Conservation (phyloP, 345 rosid species). For the Eucalyptus camaldulensis region DNA sequence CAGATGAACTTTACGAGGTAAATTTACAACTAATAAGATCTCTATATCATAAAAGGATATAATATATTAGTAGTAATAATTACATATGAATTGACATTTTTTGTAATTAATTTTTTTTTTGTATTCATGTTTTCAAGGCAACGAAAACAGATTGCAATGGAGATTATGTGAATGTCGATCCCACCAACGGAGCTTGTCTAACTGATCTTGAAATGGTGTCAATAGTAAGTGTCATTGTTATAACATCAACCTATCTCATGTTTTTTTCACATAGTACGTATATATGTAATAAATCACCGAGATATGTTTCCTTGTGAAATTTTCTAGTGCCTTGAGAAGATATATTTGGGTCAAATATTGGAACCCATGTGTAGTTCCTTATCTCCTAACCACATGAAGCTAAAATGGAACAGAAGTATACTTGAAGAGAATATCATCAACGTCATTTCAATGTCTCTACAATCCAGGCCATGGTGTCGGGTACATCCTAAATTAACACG, state of each 20-base stretch:
- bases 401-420: not conserved
- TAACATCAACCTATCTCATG: not conserved
- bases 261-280: not conserved
- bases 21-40: not conserved
- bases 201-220: not conserved
- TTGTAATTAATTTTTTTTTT: not conserved
- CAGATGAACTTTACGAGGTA: slow-evolving; percentile 46
- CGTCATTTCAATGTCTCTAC: not conserved
- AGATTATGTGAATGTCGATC: not conserved
- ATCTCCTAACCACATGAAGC: not conserved
- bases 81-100: not conserved
- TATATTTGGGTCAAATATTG: not conserved
- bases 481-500: not conserved
- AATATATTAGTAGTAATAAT: not conserved
- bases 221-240: not conserved
- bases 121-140: not conserved
- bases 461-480: not conserved
- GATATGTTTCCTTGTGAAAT: not conserved
- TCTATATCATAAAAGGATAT: not conserved
- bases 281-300: not conserved
- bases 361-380: not conserved
- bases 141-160: slow-evolving; percentile 2
- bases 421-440: not conserved
- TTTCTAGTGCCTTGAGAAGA: not conserved
- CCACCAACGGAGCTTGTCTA: not conserved